phyloP scores from a whole-genome alignment of 1,139 yeast species.

The Wickerhamomyces sp. region DNA sequence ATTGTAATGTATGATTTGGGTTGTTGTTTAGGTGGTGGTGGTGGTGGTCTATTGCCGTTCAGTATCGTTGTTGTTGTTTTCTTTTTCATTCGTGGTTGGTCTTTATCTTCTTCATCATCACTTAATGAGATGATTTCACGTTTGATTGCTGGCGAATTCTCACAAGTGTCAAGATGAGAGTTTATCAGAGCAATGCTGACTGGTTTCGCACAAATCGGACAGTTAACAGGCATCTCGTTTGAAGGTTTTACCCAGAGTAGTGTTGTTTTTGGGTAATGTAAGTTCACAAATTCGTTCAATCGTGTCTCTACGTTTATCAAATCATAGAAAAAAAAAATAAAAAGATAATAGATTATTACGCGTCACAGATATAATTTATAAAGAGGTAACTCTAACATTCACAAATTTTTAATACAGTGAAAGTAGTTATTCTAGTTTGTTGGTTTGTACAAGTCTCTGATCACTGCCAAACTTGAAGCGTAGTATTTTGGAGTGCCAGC shows the following conservation, averaged over 20 bases:
- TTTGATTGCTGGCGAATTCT: conserved; percentile 1
- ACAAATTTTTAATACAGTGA: too few species aligned
- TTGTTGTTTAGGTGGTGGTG: conserved; percentile 1
- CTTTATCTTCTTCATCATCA: conserved; percentile 7
- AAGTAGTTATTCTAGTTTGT: too few species aligned
- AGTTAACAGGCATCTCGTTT: conserved; percentile 17
- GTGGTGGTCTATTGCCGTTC: conserved; percentile 1
- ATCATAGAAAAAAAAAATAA: too few species aligned
- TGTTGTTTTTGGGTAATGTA: too few species aligned
- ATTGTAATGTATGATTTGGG: conserved; percentile 1
- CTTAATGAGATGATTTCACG: conserved; percentile 5
- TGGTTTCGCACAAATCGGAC: conserved; percentile 23
- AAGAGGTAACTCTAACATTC: too few species aligned
- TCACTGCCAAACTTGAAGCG: conserved; percentile 71
- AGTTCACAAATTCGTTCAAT: too few species aligned
- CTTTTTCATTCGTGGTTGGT: conserved; percentile 7
- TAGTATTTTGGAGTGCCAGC: conserved; percentile 59
- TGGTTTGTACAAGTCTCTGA: conserved; percentile 59
- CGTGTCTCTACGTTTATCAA: too few species aligned
- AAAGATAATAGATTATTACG: too few species aligned
- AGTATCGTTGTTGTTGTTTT: neutral
- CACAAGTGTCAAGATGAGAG: conserved; percentile 23
- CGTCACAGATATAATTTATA: too few species aligned
- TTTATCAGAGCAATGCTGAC: conserved; percentile 19
- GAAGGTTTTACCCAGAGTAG: too few species aligned